Percentiles rank a stretch among this genome's conserved stretches.
Evolutionary conservation across 352 stramenopile genomes (phyloP).

Genomic region (Globisporangium canariense): DNA sequence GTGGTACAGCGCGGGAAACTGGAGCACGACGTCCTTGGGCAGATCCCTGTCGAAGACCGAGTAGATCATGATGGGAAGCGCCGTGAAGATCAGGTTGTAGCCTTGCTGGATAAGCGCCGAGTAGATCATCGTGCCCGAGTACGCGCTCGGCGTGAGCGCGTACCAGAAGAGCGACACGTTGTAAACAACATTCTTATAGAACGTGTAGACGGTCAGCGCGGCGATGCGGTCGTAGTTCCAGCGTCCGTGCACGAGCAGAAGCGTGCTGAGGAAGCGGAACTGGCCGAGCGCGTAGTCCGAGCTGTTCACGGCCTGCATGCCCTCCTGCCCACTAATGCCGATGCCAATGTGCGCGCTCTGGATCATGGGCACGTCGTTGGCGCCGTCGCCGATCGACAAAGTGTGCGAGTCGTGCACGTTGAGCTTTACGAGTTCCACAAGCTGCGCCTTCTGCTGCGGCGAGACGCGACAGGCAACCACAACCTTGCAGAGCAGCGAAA

Average conservation of each 20-base stretch:
- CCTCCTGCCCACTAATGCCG: constrained; percentile 97
- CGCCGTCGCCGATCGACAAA: constrained; percentile 88
- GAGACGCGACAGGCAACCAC: constrained; percentile 98
- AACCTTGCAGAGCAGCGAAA: constrained; percentile 90
- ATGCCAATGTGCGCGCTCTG: constrained; percentile 88
- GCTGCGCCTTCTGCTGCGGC: constrained; percentile 96
- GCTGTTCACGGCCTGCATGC: constrained; percentile 93
- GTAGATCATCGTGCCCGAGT: constrained; percentile 90
- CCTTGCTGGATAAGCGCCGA: constrained; percentile 83
- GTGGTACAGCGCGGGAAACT: constrained; percentile 73
- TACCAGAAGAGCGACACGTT: constrained; percentile 91
- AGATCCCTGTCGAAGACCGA: constrained; percentile 82
- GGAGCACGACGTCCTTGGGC: constrained; percentile 54
- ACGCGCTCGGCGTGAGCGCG: constrained; percentile 81
- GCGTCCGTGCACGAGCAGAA: constrained; percentile 78
- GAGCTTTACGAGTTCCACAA: constrained; percentile 95
- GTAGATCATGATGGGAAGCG: constrained; percentile 89
- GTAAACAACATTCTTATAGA: constrained; percentile 93
- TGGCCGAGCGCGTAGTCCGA: constrained; percentile 83
- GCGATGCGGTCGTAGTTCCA: constrained; percentile 88
- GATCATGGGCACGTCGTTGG: constrained; percentile 91
- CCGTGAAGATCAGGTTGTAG: constrained; percentile 96
- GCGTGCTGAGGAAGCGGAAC: constrained; percentile 72
- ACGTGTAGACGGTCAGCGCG: constrained; percentile 88
- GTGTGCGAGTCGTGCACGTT: constrained; percentile 83